A percentile compares a stretch with the other conserved stretches of the same genome.
Conservation (phyloP, 169 alveolate genomes). For the Eimeria acervulina region DNA sequence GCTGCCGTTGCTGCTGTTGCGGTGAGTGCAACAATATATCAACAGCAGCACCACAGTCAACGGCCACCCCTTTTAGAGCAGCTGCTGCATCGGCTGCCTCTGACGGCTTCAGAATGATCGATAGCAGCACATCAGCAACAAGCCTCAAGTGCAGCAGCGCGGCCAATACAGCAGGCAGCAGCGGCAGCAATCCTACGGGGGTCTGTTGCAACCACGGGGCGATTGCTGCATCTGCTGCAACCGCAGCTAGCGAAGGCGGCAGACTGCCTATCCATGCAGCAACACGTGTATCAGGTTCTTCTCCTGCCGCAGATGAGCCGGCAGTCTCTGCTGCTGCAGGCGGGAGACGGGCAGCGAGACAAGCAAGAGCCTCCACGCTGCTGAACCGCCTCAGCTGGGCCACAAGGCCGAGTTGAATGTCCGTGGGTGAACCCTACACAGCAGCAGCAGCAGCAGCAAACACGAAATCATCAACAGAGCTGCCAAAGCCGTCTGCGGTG, state of each 20-base stretch:
- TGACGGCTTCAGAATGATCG: neutral
- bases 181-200: constrained; percentile 46
- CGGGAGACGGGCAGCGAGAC: constrained; percentile 63
- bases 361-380: constrained; percentile 51
- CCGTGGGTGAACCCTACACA: constrained; percentile 23
- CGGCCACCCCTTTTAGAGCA: constrained; percentile 54
- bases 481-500: neutral
- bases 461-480: neutral
- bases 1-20: constrained; percentile 65
- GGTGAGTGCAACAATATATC: constrained; percentile 46
- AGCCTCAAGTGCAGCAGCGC: constrained; percentile 73
- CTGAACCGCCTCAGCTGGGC: constrained; percentile 58
- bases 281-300: neutral
- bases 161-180: constrained; percentile 71
- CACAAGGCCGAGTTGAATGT: constrained; percentile 22
- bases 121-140: constrained; percentile 61
- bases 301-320: neutral
- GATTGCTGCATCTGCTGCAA: constrained; percentile 58
- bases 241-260: constrained; percentile 64
- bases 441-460: neutral
- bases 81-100: constrained; percentile 68
- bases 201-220: constrained; percentile 55
- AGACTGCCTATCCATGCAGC: constrained; percentile 35
- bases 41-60: constrained; percentile 70
- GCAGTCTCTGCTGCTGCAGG: constrained; percentile 12